Evolutionary conservation across 164 flowering plant species (phyloP).

Genomic region (grape (Vitis vinifera)): ASM3070453v1 NC_081808.1:25481501-25482000

Average conservation of each 20-base stretch:
- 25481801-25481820: not conserved
- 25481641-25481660: constrained; percentile 5
- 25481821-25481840: not conserved
- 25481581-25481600: not conserved
- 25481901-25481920: constrained; percentile 8
- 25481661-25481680: constrained; percentile 95
- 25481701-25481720: constrained; percentile 89
- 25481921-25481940: constrained; percentile 99
- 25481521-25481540: not conserved
- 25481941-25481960: constrained; percentile 91
- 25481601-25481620: not conserved
- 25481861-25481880: not conserved
- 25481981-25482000: constrained; percentile 15
- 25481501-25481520: too few relatives aligned
- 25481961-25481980: constrained; percentile 87
- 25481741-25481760: constrained; percentile 98
- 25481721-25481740: constrained; percentile 79
- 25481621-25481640: not conserved
- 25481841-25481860: not conserved
- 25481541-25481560: too few relatives aligned
- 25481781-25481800: not conserved
- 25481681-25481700: constrained; percentile 99
- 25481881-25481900: not conserved
- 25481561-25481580: too few relatives aligned
- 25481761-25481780: constrained; percentile 85